Conservation (phyloP, 202 grass and related monocot genomes). For the Panicum hallii region DNA sequence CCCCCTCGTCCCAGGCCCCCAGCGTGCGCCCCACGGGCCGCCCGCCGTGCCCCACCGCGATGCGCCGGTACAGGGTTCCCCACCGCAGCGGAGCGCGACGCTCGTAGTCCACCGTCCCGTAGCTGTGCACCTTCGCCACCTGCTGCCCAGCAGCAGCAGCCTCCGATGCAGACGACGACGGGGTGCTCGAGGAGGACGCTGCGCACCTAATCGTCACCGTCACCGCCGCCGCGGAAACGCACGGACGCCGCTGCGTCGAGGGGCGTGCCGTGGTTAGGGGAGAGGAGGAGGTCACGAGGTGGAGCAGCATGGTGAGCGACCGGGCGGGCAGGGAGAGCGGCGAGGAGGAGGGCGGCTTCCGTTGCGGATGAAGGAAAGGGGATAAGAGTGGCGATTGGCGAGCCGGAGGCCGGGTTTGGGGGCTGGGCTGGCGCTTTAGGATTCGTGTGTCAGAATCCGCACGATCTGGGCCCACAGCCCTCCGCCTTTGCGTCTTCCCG, state of each 20-base stretch:
- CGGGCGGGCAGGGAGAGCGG: conserved; percentile 18
- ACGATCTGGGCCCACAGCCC: not conserved
- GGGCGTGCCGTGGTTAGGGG: conserved; percentile 15
- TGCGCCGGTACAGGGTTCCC: conserved; percentile 73
- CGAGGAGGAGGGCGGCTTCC: conserved; percentile 5
- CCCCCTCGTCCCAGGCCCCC: conserved; percentile 72
- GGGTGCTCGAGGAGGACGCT: conserved; percentile 14
- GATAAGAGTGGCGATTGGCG: conserved; percentile 43
- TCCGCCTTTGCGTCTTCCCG: conserved; percentile 39
- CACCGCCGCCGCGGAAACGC: not conserved
- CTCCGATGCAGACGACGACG: conserved; percentile 25
- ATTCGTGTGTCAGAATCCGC: conserved; percentile 40
- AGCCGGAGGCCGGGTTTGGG: not conserved
- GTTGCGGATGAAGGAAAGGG: conserved; percentile 32
- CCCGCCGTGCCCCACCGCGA: conserved; percentile 52
- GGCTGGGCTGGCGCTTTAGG: conserved; percentile 27
- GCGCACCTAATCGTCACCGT: conserved; percentile 23
- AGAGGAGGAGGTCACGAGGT: conserved; percentile 46
- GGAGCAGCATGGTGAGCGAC: conserved; percentile 56
- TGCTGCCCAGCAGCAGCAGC: conserved; percentile 41
- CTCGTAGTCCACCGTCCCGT: conserved; percentile 80
- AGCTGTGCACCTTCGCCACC: conserved; percentile 75
- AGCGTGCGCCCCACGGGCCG: conserved; percentile 45
- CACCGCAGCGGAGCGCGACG: conserved; percentile 58
- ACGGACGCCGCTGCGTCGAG: conserved; percentile 20